Percentiles rank a stretch among this genome's conserved stretches.
phyloP scores from a whole-genome alignment of 2,329 filamentous ascomycete genomes.

The Hypoxylon sp. region DNA sequence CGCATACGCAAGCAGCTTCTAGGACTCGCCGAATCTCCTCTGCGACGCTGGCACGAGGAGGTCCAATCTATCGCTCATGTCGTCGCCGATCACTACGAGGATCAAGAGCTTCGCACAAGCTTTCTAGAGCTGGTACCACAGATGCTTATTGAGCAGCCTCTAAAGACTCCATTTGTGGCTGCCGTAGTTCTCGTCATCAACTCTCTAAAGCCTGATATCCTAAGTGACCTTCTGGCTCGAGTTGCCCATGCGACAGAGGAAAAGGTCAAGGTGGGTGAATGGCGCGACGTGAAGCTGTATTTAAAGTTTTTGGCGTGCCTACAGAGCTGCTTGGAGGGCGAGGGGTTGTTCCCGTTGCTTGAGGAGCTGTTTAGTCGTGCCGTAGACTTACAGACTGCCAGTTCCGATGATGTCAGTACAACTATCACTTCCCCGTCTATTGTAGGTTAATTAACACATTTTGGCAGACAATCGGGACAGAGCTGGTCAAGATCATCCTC shows the following conservation, averaged over 20 bases:
- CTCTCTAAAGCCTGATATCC: slow-evolving; percentile 79
- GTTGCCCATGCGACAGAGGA: slow-evolving; percentile 72
- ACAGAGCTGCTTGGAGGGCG: slow-evolving; percentile 82
- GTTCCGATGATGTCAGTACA: slow-evolving; percentile 85
- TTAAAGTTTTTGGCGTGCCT: slow-evolving; percentile 91
- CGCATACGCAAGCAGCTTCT: slow-evolving; percentile 83
- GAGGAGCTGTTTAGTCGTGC: slow-evolving; percentile 92
- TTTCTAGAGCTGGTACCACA: slow-evolving; percentile 82
- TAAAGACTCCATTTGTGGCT: slow-evolving; percentile 96
- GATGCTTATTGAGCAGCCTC: slow-evolving; percentile 87
- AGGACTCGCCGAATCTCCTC: slow-evolving; percentile 82
- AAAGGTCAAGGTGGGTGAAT: slow-evolving; percentile 78
- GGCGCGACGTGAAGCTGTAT: slow-evolving; percentile 91
- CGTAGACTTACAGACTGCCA: slow-evolving; percentile 92
- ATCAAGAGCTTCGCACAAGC: slow-evolving; percentile 78
- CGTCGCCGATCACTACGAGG: slow-evolving; percentile 86
- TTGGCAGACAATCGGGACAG: slow-evolving; percentile 74
- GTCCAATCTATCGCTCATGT: slow-evolving; percentile 79
- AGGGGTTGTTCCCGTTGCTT: slow-evolving; percentile 86
- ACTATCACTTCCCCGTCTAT: background rate
- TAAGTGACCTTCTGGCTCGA: slow-evolving; percentile 75
- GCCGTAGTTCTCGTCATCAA: slow-evolving; percentile 86
- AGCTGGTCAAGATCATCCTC: slow-evolving; percentile 96
- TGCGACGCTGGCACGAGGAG: slow-evolving; percentile 83
- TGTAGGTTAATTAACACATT: background rate